Percentiles rank a stretch among this genome's conserved stretches.
Conservation (phyloP, 176 grass and related monocot species). For the Calamus simplicifolius region DNA sequence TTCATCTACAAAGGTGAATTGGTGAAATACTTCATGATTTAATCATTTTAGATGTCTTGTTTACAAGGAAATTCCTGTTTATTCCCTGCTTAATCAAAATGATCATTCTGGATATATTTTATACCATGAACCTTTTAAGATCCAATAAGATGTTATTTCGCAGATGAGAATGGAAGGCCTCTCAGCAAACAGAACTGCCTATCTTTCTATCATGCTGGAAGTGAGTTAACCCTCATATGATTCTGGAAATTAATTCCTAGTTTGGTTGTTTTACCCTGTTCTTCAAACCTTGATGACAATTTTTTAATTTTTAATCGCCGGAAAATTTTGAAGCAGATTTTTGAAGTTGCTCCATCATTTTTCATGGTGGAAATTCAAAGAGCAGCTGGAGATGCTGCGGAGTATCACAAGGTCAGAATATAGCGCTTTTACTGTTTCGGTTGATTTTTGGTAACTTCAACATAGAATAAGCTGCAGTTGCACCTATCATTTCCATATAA, state of each 20-base stretch:
- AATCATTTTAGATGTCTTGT: too few species aligned
- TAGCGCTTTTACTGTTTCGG: background rate
- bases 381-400: slow-evolving; percentile 63
- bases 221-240: slow-evolving; percentile 39
- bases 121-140: too few species aligned
- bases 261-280: background rate
- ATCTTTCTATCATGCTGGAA: slow-evolving; percentile 87
- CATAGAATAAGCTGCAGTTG: too few species aligned
- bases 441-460: too few species aligned
- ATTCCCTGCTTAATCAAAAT: too few species aligned
- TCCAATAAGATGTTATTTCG: background rate
- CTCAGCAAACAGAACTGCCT: slow-evolving; percentile 53
- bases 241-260: slow-evolving; percentile 4
- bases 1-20: too few species aligned
- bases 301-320: too few species aligned
- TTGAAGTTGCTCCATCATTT: slow-evolving; percentile 86
- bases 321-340: slow-evolving; percentile 43
- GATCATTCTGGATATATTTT: too few species aligned
- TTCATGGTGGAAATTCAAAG: slow-evolving; percentile 88
- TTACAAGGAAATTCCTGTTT: too few species aligned
- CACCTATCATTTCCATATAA: too few species aligned
- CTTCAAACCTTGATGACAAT: too few species aligned
- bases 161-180: slow-evolving; percentile 90
- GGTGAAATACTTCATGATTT: too few species aligned
- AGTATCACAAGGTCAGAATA: slow-evolving; percentile 64